A percentile compares a stretch with the other conserved stretches of the same genome.
Conservation (phyloP, 805 yeast species). For the Candida maris region DNA sequence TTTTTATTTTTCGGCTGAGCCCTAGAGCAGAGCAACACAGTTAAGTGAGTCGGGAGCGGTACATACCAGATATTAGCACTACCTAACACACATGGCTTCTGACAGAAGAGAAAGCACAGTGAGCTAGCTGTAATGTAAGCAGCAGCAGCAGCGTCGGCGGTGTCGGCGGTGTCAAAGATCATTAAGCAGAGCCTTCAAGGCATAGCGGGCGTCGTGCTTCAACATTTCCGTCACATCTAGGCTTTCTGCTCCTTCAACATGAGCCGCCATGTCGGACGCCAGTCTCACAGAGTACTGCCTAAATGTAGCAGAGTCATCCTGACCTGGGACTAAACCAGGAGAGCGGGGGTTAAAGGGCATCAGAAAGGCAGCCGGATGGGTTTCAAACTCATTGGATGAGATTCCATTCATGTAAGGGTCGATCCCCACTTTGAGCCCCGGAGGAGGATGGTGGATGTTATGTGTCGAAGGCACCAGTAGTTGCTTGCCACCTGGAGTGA, state of each 20-base stretch:
- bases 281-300: background rate
- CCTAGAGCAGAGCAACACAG: too few species aligned
- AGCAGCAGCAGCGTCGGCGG: too few species aligned
- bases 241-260: slow-evolving; percentile 8
- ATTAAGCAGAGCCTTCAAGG: slow-evolving; percentile 24
- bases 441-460: slow-evolving; percentile 14
- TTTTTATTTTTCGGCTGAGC: too few species aligned
- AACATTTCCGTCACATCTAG: slow-evolving; percentile 1
- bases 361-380: slow-evolving; percentile 10
- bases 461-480: slow-evolving; percentile 3
- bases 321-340: slow-evolving; percentile 5
- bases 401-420: slow-evolving; percentile 30
- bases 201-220: slow-evolving; percentile 27
- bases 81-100: too few species aligned
- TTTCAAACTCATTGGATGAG: slow-evolving; percentile 26
- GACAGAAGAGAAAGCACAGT: too few species aligned
- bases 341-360: slow-evolving; percentile 8
- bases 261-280: slow-evolving; percentile 3
- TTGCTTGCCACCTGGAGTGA: slow-evolving; percentile 1
- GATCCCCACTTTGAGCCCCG: slow-evolving; percentile 25
- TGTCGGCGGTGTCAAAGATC: slow-evolving; percentile 20
- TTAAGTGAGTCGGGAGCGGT: too few species aligned
- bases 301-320: slow-evolving; percentile 2
- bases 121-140: too few species aligned
- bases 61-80: too few species aligned